Evolutionary conservation across 164 flowering plant species (phyloP), one percentile per base, ranked within the genome.

Genomic region (Annona cherimola): DNA sequence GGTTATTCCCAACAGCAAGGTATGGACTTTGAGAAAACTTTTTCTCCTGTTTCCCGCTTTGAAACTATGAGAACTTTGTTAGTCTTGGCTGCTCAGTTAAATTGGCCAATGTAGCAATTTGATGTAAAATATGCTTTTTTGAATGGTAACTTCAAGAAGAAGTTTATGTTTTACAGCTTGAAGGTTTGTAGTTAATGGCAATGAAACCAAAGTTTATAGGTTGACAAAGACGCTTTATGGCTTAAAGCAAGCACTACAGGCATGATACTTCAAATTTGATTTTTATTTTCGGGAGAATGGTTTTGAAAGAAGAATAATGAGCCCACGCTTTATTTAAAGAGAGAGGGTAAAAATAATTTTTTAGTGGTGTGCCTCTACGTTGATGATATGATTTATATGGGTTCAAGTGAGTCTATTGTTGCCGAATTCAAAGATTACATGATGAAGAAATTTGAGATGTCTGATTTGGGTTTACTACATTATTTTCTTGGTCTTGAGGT

Each of bases 401-500:
- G 74, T 55, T 19, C 66, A 66, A 68, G 68, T 68, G 63, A 57
- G 42, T 42, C 1, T 6, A 71, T 71, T 75, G 54, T 75, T 50
- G 3, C 42, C 16, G 54, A 68, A 8, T 78, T 78, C 35, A 79
- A 73, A 35, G 39, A 16, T 18, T 68, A 71, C n/a, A 78, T 79
- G 70, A 9, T 59, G 26, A 26, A 45, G 9, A 75, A 69, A 44
- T 75, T 79, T 45, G 70, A 78, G 4, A 68, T 75, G 78, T 11
- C 62, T 40, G 62, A 69, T n/a, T 45, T 61, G 71, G 39, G 43
- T 35, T 68, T 45, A 64, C 73, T 71, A 72, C 63, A 44, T 73
- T 69, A 26, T 72, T 75, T 65, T 71, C n/a, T 79, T 70, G 80
- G 80, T 8, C 71, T 77, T 19, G 69, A 77, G 57, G 80, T 79